Conservation (phyloP, 148 eudicot species). For the Talinum fruticosum region DNA sequence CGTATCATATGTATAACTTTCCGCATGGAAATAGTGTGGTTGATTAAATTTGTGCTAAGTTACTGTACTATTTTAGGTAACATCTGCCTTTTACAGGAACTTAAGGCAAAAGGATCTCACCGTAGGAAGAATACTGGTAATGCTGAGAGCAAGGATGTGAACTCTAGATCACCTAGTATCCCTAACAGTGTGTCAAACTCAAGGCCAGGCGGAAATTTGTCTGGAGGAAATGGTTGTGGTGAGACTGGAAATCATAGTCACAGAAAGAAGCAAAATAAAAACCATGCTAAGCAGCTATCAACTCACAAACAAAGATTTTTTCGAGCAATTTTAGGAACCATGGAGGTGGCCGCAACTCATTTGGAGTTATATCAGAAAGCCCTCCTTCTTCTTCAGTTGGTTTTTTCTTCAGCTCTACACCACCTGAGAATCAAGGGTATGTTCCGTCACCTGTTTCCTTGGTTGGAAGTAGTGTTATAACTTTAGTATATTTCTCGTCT, state of each 20-base stretch:
- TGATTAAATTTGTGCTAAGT: neutral
- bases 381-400: constrained; percentile 91
- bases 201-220: constrained; percentile 36
- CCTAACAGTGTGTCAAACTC: constrained; percentile 13
- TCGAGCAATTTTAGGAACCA: constrained; percentile 54
- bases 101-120: constrained; percentile 57
- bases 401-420: constrained; percentile 87
- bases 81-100: constrained; percentile 48
- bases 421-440: constrained; percentile 85
- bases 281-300: constrained; percentile 52
- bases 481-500: too few relatives aligned
- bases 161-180: constrained; percentile 35
- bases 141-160: constrained; percentile 49
- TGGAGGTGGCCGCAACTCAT: constrained; percentile 50
- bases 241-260: constrained; percentile 45
- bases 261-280: constrained; percentile 63
- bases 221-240: constrained; percentile 40
- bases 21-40: neutral
- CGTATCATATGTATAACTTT: neutral
- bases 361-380: constrained; percentile 69
- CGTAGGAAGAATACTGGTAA: constrained; percentile 42
- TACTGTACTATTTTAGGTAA: neutral
- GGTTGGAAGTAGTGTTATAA: too few relatives aligned
- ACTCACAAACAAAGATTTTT: constrained; percentile 62
- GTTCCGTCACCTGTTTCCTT: constrained; percentile 22